These are phyloP conservation scores for Leucosporidium scottii DNA, from an alignment of 768 basidiomycete species.

Conservation along the genomic window DNA sequence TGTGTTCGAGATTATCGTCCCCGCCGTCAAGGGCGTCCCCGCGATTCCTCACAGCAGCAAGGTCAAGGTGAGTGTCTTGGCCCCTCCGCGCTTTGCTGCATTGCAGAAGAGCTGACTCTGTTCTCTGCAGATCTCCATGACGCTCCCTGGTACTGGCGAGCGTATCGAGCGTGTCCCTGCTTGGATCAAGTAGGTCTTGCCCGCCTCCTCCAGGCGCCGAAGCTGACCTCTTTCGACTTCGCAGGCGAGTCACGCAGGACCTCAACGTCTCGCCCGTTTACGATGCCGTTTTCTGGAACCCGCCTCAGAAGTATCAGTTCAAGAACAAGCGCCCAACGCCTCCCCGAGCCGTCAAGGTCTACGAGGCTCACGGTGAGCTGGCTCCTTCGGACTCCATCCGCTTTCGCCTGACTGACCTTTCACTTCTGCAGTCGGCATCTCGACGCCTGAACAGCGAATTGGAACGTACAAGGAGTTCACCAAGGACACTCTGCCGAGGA, in stretches of 20 bases:
- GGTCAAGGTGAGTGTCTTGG: conserved; percentile 60
- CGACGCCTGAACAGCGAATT: conserved; percentile 74
- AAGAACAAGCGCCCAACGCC: conserved; percentile 60
- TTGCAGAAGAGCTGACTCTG: neutral
- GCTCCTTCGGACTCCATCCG: neutral
- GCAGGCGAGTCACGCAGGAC: conserved; percentile 82
- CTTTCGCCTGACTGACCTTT: neutral
- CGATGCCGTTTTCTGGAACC: conserved; percentile 99
- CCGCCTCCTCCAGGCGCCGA: neutral
- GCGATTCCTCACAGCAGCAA: conserved; percentile 92
- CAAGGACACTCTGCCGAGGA: conserved; percentile 69
- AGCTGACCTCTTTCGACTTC: neutral
- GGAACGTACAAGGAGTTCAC: conserved; percentile 97
- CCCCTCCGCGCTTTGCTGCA: neutral
- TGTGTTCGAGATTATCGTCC: conserved; percentile 76
- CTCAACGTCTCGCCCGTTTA: conserved; percentile 79
- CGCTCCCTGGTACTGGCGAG: conserved; percentile 58
- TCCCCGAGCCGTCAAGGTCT: conserved; percentile 66
- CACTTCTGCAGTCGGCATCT: conserved; percentile 66
- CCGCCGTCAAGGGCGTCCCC: conserved; percentile 62
- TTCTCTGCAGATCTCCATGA: conserved; percentile 72
- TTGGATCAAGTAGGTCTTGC: conserved; percentile 59
- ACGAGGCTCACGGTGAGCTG: conserved; percentile 71
- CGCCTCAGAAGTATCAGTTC: conserved; percentile 69
- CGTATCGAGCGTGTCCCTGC: conserved; percentile 87